Base-by-base conservation (phyloP, 73 alveolate species). In the Paramecium primaurelia region DNA sequence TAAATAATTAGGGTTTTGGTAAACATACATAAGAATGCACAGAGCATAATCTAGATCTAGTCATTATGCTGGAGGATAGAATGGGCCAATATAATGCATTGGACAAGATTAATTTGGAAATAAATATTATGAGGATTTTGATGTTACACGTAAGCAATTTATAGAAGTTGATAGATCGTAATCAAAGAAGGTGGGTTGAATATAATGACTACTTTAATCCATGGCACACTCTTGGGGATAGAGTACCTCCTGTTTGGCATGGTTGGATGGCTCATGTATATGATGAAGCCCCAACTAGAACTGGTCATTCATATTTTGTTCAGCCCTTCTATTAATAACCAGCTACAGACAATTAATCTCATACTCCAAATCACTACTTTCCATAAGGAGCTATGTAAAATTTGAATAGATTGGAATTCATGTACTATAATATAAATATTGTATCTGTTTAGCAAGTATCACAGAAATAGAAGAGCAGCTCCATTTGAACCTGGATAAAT, bases 171-270 rank as follows among this genome's bases (percentile, higher is more conserved):
- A 36, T 87, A 87, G 93, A 89, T 83, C 26, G 88, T 44, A 71
- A 73, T 51, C 84, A 89, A 89, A 89, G 94, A 89, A 89, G 94
- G 77, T 89, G 94, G 94, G 92, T 89, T 0, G 94, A 89, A 54
- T 89, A 42, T 83, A 89, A 85, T 71, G 94, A 89, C 49, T 89
- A 89, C 42, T 89, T 89, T 60, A 71, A 51, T 28, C 64, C 86
- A 89, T 71, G 80, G 90, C 71, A 83, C 34, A 44, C 85, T 16
- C 58, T 71, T 40, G 94, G 94, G 26, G 94, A 89, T 47, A 89
- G 88, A 71, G 64, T 89, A 11, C 94, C 94, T 12, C 92, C 88
- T 11, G 40, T 44, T 42, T 89, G 94, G 94, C 94, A 89, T 49
- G 94, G 94, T 71, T 89, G 94, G 94, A 58, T 89, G 91, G 42